Evolutionary conservation across 805 yeast genomes (phyloP).

Genomic region (Spathaspora hagerdaliae): DNA sequence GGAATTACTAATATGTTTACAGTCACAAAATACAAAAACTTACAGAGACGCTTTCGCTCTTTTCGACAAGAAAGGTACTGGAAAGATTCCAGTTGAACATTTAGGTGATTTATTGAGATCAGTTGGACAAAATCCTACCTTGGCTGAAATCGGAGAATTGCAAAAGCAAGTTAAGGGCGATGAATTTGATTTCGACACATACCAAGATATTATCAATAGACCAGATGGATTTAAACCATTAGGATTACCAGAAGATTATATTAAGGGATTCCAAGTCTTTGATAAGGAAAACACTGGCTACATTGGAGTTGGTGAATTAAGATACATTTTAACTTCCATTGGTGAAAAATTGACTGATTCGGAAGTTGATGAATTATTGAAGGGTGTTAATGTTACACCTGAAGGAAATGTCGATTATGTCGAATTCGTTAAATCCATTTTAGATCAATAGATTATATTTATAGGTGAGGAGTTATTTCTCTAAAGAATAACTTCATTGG

Average conservation of each 20-base stretch:
- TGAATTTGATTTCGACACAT: constrained; percentile 71
- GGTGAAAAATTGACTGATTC: constrained; percentile 90
- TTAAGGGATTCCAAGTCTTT: constrained; percentile 90
- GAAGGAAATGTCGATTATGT: constrained; percentile 95
- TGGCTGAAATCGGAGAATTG: constrained; percentile 68
- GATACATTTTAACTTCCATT: constrained; percentile 90
- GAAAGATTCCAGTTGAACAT: constrained; percentile 76
- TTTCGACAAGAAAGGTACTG: constrained; percentile 94
- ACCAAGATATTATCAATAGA: constrained; percentile 71
- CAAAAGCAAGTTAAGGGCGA: constrained; percentile 41
- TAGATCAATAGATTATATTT: constrained; percentile 61
- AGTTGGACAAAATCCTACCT: constrained; percentile 97
- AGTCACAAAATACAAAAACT: constrained; percentile 44
- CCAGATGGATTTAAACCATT: constrained; percentile 85
- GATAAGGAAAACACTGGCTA: constrained; percentile 95
- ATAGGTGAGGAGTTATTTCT: too few relatives aligned
- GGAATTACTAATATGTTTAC: neutral
- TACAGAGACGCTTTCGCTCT: constrained; percentile 93
- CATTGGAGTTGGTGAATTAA: constrained; percentile 94
- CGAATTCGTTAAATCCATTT: constrained; percentile 87
- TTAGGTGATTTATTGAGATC: constrained; percentile 94
- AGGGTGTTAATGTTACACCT: constrained; percentile 89
- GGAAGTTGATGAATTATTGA: constrained; percentile 93
- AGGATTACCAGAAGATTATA: constrained; percentile 87
- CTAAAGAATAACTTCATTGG: neutral